phyloP scores from a whole-genome alignment of 2,329 filamentous ascomycete genomes.

The Phialophora expanda region DNA sequence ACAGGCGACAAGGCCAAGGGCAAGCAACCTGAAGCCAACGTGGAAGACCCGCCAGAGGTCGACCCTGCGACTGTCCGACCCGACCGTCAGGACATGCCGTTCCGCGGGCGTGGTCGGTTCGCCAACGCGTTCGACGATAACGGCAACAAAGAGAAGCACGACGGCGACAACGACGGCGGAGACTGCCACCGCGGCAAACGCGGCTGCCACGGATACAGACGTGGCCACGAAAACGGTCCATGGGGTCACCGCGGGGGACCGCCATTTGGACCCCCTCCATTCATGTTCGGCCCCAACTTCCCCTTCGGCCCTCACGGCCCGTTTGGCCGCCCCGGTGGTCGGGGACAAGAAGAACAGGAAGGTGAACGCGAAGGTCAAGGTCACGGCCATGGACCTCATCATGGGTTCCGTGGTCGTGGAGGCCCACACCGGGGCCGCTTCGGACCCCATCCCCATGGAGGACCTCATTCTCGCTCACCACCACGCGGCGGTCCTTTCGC shows the following conservation, averaged over 20 bases:
- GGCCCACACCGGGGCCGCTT: conserved; percentile 23
- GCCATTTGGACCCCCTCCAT: conserved; percentile 28
- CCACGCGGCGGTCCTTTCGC: conserved; percentile 29
- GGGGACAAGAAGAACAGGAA: conserved; percentile 14
- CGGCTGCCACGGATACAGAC: conserved; percentile 25
- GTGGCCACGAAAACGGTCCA: conserved; percentile 5
- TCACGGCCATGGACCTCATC: conserved; percentile 15
- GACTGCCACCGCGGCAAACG: conserved; percentile 24
- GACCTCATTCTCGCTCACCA: conserved; percentile 36
- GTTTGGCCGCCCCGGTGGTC: conserved; percentile 1
- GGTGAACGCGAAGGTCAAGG: conserved; percentile 1
- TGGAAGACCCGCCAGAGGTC: conserved; percentile 38
- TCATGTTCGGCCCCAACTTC: conserved; percentile 28
- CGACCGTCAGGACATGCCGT: conserved; percentile 25
- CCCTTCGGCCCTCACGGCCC: conserved; percentile 18
- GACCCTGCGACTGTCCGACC: conserved; percentile 37
- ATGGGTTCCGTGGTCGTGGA: conserved; percentile 17
- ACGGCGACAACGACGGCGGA: conserved; percentile 1
- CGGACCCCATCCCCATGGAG: conserved; percentile 23
- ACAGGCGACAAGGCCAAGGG: conserved; percentile 33
- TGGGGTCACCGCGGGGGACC: conserved; percentile 23
- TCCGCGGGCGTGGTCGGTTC: conserved; percentile 38
- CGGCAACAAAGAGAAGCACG: conserved; percentile 8
- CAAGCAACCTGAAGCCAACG: conserved; percentile 33
- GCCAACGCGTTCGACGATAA: conserved; percentile 31